Percentiles rank a stretch among this genome's conserved stretches.
Conservation (phyloP, 495 filamentous ascomycete genomes). For the Penicillium goetzii region DNA sequence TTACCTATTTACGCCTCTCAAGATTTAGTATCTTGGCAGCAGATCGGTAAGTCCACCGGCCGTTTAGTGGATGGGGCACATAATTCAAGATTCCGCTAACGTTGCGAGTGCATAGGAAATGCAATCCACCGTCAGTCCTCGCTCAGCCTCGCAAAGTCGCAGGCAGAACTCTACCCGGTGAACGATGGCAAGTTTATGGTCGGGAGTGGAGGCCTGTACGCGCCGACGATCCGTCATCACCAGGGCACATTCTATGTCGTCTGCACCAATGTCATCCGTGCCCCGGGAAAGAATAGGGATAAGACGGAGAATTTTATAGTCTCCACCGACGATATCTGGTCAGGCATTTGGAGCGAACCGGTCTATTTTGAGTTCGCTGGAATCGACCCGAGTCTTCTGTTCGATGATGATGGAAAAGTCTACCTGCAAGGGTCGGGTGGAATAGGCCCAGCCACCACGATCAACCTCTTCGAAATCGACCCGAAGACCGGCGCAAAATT, state of each 20-base stretch:
- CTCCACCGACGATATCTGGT: slow-evolving; percentile 2
- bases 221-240: slow-evolving; percentile 31
- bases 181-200: slow-evolving; percentile 15
- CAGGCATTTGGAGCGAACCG: slow-evolving; percentile 23
- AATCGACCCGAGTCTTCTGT: slow-evolving; percentile 33
- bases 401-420: slow-evolving; percentile 30
- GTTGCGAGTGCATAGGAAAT: background rate
- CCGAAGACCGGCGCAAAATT: background rate
- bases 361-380: slow-evolving; percentile 37
- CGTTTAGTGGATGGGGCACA: background rate
- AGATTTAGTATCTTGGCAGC: slow-evolving; percentile 35
- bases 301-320: slow-evolving; percentile 1
- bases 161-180: background rate
- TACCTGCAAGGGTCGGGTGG: slow-evolving; percentile 23
- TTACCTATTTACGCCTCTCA: slow-evolving; percentile 42
- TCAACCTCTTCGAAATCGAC: slow-evolving; percentile 29
- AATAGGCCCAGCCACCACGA: slow-evolving; percentile 21
- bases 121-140: background rate
- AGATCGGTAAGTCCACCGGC: background rate
- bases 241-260: slow-evolving; percentile 46
- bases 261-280: slow-evolving; percentile 35
- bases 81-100: background rate
- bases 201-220: slow-evolving; percentile 29
- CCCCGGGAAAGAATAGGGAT: slow-evolving; percentile 4
- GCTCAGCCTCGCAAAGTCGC: slow-evolving; percentile 2